Evolutionary conservation across 345 rosid genomes (phyloP).

Genomic region (Syzygium grande): DNA sequence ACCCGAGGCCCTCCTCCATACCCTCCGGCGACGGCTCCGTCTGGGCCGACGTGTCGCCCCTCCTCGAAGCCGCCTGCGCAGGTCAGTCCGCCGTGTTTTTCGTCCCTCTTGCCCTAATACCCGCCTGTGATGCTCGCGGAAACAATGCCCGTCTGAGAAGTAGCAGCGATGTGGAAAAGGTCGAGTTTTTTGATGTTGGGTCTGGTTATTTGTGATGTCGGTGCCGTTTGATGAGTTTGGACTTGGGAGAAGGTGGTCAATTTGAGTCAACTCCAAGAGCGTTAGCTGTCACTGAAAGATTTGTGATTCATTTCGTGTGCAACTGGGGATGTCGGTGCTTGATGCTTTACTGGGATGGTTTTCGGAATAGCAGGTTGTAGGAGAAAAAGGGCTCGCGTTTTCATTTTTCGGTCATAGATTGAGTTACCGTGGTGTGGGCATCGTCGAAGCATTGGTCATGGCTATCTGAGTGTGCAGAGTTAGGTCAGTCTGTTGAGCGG

Average conservation of each 20-base stretch:
- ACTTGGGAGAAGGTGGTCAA: neutral
- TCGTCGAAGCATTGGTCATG: neutral
- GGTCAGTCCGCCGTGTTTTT: conserved; percentile 19
- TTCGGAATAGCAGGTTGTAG: neutral
- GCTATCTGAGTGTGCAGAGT: neutral
- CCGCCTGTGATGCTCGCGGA: neutral
- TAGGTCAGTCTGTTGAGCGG: neutral
- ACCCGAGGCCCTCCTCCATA: conserved; percentile 23
- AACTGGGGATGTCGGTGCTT: neutral
- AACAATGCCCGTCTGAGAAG: neutral
- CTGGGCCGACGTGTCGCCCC: conserved; percentile 79
- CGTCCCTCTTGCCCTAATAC: neutral
- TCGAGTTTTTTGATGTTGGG: neutral
- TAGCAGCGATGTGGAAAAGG: neutral
- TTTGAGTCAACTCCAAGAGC: neutral
- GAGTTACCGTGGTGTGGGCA: neutral
- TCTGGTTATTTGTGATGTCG: neutral
- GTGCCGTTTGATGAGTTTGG: neutral
- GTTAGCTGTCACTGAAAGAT: neutral
- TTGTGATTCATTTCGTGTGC: neutral
- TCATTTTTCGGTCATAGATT: neutral
- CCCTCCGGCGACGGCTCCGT: conserved; percentile 55
- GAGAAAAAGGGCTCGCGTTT: rapidly evolving
- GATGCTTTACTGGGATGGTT: neutral
- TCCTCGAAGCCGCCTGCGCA: conserved; percentile 56